Evolutionary conservation across 768 basidiomycete species (phyloP).

Genomic region (Cystofilobasidium ferigula): DNA sequence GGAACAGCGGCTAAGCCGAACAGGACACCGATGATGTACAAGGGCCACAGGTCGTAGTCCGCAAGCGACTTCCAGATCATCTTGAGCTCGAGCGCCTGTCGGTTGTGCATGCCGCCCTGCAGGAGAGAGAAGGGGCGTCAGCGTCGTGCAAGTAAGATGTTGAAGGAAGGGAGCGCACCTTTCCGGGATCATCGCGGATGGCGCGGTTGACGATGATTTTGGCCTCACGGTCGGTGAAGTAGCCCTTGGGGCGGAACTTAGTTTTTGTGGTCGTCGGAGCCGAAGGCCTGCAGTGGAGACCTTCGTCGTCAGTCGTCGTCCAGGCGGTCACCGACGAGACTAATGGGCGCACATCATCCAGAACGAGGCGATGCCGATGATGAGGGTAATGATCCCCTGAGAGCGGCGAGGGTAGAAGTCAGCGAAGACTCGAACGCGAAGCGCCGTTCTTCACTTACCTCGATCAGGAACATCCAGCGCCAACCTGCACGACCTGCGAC

Average conservation of each 20-base stretch:
- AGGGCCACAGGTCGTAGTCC: constrained; percentile 58
- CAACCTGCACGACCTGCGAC: constrained; percentile 44
- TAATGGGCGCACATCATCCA: constrained; percentile 35
- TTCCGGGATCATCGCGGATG: constrained; percentile 55
- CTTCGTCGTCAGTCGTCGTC: too few species aligned
- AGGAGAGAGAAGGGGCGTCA: neutral
- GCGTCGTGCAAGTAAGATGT: neutral
- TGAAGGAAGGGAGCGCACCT: constrained; percentile 36
- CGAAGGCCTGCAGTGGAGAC: constrained; percentile 55
- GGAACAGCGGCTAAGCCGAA: constrained; percentile 30
- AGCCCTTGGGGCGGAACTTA: constrained; percentile 36
- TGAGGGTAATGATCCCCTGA: constrained; percentile 13
- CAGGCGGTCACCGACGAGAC: too few species aligned
- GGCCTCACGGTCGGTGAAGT: constrained; percentile 47
- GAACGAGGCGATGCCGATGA: constrained; percentile 36
- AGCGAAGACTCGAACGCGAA: neutral
- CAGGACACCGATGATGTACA: constrained; percentile 45
- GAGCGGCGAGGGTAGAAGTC: neutral
- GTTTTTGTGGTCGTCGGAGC: constrained; percentile 38
- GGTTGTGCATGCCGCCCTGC: constrained; percentile 50
- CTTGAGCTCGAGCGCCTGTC: constrained; percentile 47
- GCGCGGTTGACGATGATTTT: constrained; percentile 56
- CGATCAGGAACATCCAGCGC: constrained; percentile 49
- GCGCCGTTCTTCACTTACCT: constrained; percentile 33
- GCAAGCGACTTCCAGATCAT: constrained; percentile 48